A percentile compares a stretch with the other conserved stretches of the same genome.
These are phyloP conservation scores for Mucor saturninus DNA, from an alignment of 371 early-diverging fungal species.

Conservation along the genomic window DNA sequence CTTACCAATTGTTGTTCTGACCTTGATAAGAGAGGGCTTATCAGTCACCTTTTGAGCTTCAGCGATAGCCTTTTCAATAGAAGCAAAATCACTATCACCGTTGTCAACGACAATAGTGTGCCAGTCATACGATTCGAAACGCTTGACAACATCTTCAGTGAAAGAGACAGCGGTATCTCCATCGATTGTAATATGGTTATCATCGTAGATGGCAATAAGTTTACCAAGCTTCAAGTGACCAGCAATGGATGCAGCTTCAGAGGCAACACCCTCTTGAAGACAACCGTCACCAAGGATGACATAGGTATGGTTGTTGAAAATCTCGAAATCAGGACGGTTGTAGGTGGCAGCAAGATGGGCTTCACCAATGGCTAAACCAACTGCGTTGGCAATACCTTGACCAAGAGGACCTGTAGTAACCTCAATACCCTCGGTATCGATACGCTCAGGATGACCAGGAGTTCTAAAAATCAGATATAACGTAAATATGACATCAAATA, in stretches of 20 bases:
- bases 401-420: conserved; percentile 99
- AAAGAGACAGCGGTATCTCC: conserved; percentile 90
- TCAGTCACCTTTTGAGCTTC: conserved; percentile 83
- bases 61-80: conserved; percentile 76
- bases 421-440: conserved; percentile 91
- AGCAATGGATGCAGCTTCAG: conserved; percentile 96
- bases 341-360: conserved; percentile 90
- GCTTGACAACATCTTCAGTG: conserved; percentile 92
- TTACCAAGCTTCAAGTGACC: conserved; percentile 95
- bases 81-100: conserved; percentile 82
- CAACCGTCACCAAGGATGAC: conserved; percentile 98
- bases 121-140: conserved; percentile 97
- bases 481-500: conserved; percentile 1
- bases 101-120: conserved; percentile 80
- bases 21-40: conserved; percentile 89
- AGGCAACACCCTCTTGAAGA: conserved; percentile 98
- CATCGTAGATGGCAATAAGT: conserved; percentile 97
- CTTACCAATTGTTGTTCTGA: conserved; percentile 83
- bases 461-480: conserved; percentile 54
- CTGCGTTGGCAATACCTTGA: conserved; percentile 87
- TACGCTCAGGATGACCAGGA: conserved; percentile 96
- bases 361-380: conserved; percentile 94
- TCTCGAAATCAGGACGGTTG: conserved; percentile 82
- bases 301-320: conserved; percentile 90
- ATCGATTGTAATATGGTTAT: conserved; percentile 97